Conservation (phyloP, 352 stramenopile species). For the Pythium monospermum region DNA sequence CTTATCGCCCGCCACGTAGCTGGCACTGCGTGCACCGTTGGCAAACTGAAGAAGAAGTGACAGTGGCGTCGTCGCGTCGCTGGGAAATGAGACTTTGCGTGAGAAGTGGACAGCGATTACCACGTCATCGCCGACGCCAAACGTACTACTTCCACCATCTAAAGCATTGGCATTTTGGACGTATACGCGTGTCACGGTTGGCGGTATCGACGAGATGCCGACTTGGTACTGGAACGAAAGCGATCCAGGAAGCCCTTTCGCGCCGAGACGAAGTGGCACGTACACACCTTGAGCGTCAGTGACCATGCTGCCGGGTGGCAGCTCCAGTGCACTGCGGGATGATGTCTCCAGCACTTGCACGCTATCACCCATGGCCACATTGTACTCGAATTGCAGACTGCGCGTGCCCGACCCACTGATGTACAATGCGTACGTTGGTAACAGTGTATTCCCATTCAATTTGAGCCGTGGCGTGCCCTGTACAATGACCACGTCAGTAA, state of each 20-base stretch:
- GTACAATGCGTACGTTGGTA: constrained; percentile 44
- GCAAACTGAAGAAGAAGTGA: constrained; percentile 41
- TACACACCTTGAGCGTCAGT: constrained; percentile 35
- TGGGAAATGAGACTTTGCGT: constrained; percentile 22
- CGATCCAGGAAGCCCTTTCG: constrained; percentile 26
- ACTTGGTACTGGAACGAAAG: constrained; percentile 43
- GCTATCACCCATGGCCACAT: constrained; percentile 40
- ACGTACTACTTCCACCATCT: constrained; percentile 15
- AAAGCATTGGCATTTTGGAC: constrained; percentile 22
- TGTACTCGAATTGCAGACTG: constrained; percentile 49
- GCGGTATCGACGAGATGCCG: constrained; percentile 36
- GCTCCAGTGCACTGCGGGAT: constrained; percentile 35
- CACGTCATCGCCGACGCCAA: constrained; percentile 46
- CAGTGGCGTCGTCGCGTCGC: background rate
- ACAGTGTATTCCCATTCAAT: constrained; percentile 36
- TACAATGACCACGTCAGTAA: constrained; percentile 40
- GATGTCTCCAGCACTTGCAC: constrained; percentile 41
- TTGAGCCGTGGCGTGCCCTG: constrained; percentile 42
- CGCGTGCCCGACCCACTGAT: constrained; percentile 38
- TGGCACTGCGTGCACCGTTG: constrained; percentile 17
- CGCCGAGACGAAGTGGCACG: constrained; percentile 41
- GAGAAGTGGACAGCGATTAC: constrained; percentile 45
- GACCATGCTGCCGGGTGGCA: constrained; percentile 45
- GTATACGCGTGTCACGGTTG: constrained; percentile 36
- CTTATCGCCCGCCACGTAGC: constrained; percentile 39